A percentile compares a stretch with the other conserved stretches of the same genome.
Evolutionary conservation across 1,284 basidiomycete genomes (phyloP).

Genomic region (Austroboletus olivaceoglutinosus): DNA sequence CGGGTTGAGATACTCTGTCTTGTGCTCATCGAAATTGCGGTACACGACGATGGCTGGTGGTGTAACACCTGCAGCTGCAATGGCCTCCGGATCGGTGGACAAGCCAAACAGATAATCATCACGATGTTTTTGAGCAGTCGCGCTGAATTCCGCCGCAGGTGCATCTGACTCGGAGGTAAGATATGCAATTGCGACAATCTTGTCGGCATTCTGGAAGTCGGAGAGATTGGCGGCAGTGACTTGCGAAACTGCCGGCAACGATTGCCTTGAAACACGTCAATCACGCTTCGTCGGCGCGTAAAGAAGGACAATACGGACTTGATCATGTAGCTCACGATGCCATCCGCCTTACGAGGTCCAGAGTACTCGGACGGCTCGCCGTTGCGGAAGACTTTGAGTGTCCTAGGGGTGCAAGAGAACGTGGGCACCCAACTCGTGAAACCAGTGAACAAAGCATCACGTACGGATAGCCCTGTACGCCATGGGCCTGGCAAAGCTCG

Average conservation of each 20-base stretch:
- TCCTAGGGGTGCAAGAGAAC: conserved; percentile 40
- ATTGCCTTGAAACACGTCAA: conserved; percentile 60
- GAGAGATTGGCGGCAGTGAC: conserved; percentile 76
- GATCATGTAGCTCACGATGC: conserved; percentile 96
- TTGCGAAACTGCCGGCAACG: conserved; percentile 88
- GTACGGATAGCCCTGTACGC: conserved; percentile 90
- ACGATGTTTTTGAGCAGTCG: conserved; percentile 82
- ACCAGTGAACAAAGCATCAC: conserved; percentile 30
- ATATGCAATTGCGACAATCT: conserved; percentile 89
- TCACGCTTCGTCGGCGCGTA: not conserved
- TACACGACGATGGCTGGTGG: conserved; percentile 89
- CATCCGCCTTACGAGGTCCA: conserved; percentile 93
- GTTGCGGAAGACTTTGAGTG: conserved; percentile 89
- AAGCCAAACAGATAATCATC: conserved; percentile 94
- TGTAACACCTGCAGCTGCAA: conserved; percentile 69
- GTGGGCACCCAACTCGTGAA: not conserved
- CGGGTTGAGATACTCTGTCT: conserved; percentile 69
- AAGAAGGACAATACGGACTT: conserved; percentile 62
- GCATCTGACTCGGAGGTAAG: conserved; percentile 65
- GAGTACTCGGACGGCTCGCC: conserved; percentile 78
- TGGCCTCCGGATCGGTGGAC: conserved; percentile 68
- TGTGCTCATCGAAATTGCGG: conserved; percentile 89
- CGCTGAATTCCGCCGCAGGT: conserved; percentile 71
- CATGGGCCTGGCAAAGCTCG: conserved; percentile 82
- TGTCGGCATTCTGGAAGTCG: conserved; percentile 89